A percentile compares a stretch with the other conserved stretches of the same genome.
These are phyloP conservation scores for Beauveria asiatica DNA, from an alignment of 2,329 filamentous ascomycete genomes.

Conservation along the genomic window DNA sequence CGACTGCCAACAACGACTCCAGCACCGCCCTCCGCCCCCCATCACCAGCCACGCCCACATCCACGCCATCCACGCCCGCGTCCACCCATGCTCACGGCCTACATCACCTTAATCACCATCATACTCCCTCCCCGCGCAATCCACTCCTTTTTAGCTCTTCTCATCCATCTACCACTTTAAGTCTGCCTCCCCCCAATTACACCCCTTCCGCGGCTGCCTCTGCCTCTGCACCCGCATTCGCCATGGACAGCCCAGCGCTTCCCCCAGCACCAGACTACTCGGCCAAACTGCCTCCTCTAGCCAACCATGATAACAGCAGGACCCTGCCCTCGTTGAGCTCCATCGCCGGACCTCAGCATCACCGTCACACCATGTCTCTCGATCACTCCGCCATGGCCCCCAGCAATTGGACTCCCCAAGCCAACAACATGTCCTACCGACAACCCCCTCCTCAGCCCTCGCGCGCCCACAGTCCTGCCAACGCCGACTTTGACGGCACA, in stretches of 20 bases:
- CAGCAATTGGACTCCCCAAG: constrained; percentile 23
- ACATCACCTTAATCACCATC: constrained; percentile 5
- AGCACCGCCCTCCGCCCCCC: not conserved
- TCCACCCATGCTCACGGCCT: constrained; percentile 17
- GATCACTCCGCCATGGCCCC: constrained; percentile 7
- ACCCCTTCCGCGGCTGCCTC: not conserved
- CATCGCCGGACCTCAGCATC: constrained; percentile 23
- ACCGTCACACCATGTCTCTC: constrained; percentile 14
- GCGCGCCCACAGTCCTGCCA: constrained; percentile 36
- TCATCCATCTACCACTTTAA: not conserved
- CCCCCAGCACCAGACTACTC: constrained; percentile 19
- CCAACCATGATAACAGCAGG: constrained; percentile 20
- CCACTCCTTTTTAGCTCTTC: constrained; percentile 14
- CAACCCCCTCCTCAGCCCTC: constrained; percentile 16
- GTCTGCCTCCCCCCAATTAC: constrained; percentile 1
- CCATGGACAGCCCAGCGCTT: constrained; percentile 1
- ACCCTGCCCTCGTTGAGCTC: constrained; percentile 30
- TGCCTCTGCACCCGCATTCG: not conserved
- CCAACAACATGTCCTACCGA: constrained; percentile 39
- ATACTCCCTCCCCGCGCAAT: constrained; percentile 14
- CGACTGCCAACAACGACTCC: not conserved
- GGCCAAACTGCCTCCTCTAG: constrained; percentile 17
- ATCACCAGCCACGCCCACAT: not conserved
- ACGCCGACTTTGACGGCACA: constrained; percentile 40
- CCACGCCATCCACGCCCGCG: not conserved